Evolutionary conservation across 129 eudicot genomes (phyloP), one percentile per base, ranked within the genome.

Genomic region (Artemisia annua): DNA sequence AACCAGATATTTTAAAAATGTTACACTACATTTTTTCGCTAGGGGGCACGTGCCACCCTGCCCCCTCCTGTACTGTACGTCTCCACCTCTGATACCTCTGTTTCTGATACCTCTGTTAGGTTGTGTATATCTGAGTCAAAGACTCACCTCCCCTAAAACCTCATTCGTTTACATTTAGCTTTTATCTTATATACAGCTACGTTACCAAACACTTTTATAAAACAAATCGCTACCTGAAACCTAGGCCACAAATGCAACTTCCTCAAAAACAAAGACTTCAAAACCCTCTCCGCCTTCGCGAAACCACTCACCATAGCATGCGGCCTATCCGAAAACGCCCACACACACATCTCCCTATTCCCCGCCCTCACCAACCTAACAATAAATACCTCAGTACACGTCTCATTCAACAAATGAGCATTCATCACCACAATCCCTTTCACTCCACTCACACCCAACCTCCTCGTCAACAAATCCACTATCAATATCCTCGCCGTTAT

Each of bases 201-300:
- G 5, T 28, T 28, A 28, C 43, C 43, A 32, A 32, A 32, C 43
- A 1, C 7, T 32, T 5, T 32, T 32, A 32, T 32, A 32, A 32
- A 5, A 32, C n/a, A 32, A 32, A 32, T 20, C 22, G 22, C 22
- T 71, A 84, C 89, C 87, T 91, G 99, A 86, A 94, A 94, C 82
- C 99, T 88, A 7, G 99, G 99, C 99, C 99, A 90, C 51, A 94
- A 78, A 71, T 84, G 89, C 59, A 94, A 74, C 9, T 80, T 94
- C 73, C 96, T 83, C 17, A 94, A 76, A 63, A 55, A 83, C 79
- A 94, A 75, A 46, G 93, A 84, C 66, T 88, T 94, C 14, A 94
- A 85, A 3, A 72, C 91, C 72, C 95, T 68, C 79, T 95, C 97
- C 0, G 97, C 91, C 54, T 90, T 95, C 1, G 99, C 91, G 22